Evolutionary conservation across 192 early-diverging fungal genomes (phyloP).

Genomic region (Helicostylum pulchrum): DNA sequence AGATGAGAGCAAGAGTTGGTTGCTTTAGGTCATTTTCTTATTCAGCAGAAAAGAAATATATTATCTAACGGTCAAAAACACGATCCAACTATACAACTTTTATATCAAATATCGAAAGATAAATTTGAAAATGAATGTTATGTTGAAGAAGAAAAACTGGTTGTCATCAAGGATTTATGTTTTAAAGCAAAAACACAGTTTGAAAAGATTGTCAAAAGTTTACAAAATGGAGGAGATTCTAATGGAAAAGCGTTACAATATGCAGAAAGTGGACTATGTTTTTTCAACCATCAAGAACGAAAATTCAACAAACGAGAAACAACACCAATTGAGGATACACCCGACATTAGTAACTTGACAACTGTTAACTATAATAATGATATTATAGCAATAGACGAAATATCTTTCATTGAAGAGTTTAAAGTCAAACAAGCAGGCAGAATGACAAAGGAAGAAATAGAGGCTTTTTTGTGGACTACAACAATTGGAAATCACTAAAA

Average conservation of each 20-base stretch:
- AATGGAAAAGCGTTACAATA: too few relatives aligned
- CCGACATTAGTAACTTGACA: not conserved
- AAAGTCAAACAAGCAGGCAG: not conserved
- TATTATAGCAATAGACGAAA: not conserved
- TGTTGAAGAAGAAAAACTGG: not conserved
- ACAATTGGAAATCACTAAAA: not conserved
- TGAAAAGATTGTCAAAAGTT: too few relatives aligned
- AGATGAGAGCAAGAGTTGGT: not conserved
- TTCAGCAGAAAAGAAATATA: not conserved
- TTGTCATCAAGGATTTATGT: too few relatives aligned
- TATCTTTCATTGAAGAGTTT: not conserved
- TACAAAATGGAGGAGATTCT: too few relatives aligned
- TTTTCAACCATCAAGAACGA: not conserved
- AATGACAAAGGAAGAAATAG: not conserved
- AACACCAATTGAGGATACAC: not conserved
- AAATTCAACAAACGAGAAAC: not conserved
- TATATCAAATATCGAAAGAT: slow-evolving; percentile 3
- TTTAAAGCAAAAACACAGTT: too few relatives aligned
- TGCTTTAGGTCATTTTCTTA: not conserved
- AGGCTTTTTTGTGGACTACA: not conserved
- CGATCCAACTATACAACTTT: not conserved
- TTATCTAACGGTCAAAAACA: not conserved
- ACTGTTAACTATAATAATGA: not conserved
- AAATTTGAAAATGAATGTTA: not conserved
- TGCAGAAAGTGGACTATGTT: too few relatives aligned